phyloP scores from a whole-genome alignment of 2,329 filamentous ascomycete genomes.

The Mariannaea elegans region DNA sequence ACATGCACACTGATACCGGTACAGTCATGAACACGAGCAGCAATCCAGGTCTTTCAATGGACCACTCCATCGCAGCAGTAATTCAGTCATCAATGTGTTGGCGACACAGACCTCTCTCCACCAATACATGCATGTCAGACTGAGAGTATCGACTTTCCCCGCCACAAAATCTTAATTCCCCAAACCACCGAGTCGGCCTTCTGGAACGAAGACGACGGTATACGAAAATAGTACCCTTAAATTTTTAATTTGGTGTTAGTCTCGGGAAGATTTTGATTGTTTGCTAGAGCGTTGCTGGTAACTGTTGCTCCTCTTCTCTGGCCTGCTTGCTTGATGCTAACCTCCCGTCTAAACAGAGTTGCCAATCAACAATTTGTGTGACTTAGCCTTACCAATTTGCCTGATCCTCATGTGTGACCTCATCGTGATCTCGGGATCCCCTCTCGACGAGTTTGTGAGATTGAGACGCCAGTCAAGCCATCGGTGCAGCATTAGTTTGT shows the following conservation, averaged over 20 bases:
- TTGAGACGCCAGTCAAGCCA: background rate
- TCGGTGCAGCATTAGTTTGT: background rate
- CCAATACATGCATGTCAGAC: background rate
- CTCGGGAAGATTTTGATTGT: background rate
- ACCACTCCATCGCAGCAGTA: too few species aligned
- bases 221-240: background rate
- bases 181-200: background rate
- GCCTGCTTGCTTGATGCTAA: too few species aligned
- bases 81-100: background rate
- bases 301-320: too few species aligned
- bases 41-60: too few species aligned
- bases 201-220: background rate
- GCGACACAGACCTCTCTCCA: background rate
- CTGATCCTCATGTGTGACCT: background rate
- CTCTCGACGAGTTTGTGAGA: background rate
- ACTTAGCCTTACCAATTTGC: too few species aligned
- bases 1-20: background rate
- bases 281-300: too few species aligned
- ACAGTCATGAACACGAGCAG: background rate
- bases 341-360: too few species aligned
- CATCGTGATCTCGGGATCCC: background rate
- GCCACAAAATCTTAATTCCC: background rate
- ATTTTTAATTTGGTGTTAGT: background rate
- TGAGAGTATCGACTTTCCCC: background rate
- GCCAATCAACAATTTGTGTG: too few species aligned